Evolutionary conservation across 805 yeast species (phyloP).

Genomic region (Hanseniaspora osmophila): DNA sequence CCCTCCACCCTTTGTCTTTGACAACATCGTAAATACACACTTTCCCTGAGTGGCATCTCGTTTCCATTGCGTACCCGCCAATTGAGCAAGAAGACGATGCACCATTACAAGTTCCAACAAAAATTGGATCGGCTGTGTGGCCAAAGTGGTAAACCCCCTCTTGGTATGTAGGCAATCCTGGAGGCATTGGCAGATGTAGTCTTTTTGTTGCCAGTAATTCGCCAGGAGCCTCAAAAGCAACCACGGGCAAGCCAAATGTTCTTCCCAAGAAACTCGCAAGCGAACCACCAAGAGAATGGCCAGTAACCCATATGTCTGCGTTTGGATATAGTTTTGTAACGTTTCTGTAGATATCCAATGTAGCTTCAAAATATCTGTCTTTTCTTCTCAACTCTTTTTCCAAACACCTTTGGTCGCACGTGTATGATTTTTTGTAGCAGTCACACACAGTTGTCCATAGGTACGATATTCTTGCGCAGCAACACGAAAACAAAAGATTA

Average conservation of each 20-base stretch:
- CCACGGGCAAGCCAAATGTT: conserved; percentile 81
- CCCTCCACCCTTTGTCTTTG: conserved; percentile 80
- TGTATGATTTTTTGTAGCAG: conserved; percentile 70
- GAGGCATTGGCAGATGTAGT: conserved; percentile 83
- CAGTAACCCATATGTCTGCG: conserved; percentile 76
- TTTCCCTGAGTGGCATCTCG: conserved; percentile 83
- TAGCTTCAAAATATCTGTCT: conserved; percentile 75
- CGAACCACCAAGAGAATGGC: conserved; percentile 91
- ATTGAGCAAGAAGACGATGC: conserved; percentile 77
- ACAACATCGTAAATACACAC: conserved; percentile 84
- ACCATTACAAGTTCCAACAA: conserved; percentile 92
- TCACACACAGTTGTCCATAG: conserved; percentile 93
- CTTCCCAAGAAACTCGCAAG: conserved; percentile 69
- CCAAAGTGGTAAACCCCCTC: conserved; percentile 93
- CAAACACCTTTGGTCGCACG: conserved; percentile 78
- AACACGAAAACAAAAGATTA: conserved; percentile 80
- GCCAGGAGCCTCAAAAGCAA: conserved; percentile 88
- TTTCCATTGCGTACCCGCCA: conserved; percentile 95
- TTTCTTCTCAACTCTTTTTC: conserved; percentile 60
- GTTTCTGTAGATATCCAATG: conserved; percentile 58
- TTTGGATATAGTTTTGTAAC: conserved; percentile 55
- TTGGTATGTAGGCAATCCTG: conserved; percentile 62
- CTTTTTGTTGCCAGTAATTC: conserved; percentile 73
- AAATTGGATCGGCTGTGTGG: conserved; percentile 93
- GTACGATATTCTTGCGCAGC: conserved; percentile 86